Evolutionary conservation across 768 basidiomycete genomes (phyloP).

Genomic region (Rhizopogon salebrosus): DNA sequence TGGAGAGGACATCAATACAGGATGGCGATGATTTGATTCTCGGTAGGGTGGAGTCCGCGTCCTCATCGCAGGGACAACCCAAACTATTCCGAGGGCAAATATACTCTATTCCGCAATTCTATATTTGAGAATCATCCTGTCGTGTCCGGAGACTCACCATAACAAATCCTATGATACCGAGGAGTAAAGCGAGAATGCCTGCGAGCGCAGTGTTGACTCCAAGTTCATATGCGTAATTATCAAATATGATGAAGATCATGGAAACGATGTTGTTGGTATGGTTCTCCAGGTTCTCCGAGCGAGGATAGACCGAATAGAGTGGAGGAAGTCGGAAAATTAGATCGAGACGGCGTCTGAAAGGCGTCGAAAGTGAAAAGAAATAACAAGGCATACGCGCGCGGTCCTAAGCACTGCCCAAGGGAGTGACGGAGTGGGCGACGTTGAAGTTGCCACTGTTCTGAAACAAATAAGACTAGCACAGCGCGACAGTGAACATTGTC

Average conservation of each 20-base stretch:
- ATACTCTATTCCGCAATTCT: constrained; percentile 15
- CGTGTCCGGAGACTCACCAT: constrained; percentile 11
- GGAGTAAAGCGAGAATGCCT: constrained; percentile 17
- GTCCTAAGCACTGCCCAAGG: too few species aligned
- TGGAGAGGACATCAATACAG: constrained; percentile 2
- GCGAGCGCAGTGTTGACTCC: constrained; percentile 10
- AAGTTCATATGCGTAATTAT: constrained; percentile 1
- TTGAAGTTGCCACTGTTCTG: not conserved
- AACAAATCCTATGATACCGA: constrained; percentile 20
- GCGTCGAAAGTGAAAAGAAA: constrained; percentile 1
- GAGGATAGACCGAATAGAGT: not conserved
- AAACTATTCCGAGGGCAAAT: constrained; percentile 17
- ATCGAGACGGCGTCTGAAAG: not conserved
- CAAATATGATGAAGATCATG: constrained; percentile 7
- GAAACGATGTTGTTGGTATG: not conserved
- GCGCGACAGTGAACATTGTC: not conserved
- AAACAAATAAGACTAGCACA: not conserved
- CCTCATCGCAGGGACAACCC: constrained; percentile 16
- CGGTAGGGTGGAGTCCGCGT: constrained; percentile 12
- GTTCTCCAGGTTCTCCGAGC: not conserved
- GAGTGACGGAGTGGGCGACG: too few species aligned
- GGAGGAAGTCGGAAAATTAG: not conserved
- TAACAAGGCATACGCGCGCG: constrained; percentile 2
- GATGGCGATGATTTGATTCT: constrained; percentile 11
- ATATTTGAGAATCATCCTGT: not conserved